Base-by-base conservation (phyloP, 768 basidiomycete genomes). In the Infundibulicybe gibba region DNA sequence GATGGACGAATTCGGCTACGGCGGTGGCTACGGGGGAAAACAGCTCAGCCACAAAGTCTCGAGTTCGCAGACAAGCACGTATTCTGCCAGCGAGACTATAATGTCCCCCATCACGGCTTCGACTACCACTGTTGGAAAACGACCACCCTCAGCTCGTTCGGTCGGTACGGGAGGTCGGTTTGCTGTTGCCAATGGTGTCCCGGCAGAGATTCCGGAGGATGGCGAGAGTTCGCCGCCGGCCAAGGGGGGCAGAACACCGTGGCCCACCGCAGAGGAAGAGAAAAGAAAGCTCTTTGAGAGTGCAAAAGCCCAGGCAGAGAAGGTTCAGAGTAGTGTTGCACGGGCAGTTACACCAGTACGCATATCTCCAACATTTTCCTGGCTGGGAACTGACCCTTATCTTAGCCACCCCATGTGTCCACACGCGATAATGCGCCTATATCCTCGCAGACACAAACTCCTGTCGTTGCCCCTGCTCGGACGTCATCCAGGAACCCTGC, bases 281-380 rank as follows among this genome's bases (percentile, higher is more conserved):
- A 91, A 92, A 58, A 61, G 75, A 14, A 69, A 69, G 41, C 61
- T 87, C 34, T 90, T 79, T 60, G 78, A 87, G 49, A 60, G 75
- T 13, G 87, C 88, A 0, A 77, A 78, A 55, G 74, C 71, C 0
- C 75, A 72, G 30, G 88, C 82, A 6, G 78, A 75, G 48, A 74
- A 67, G 45, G 71, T 73, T 3, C 87, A 86, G 53, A 78, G 69
- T 2, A 54, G 48, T 19, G 62, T 63, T 12, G 64, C 64, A 15
- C 49, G 51, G 13, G 54, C 45, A 9, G 53, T 46, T n/a, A 58
- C 71, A 44, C 66, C 71, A 19, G 72, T 72, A 56, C 44, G 44
- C 47, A 25, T 48, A 35, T 21, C n/a, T 6, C 5, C 12, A 5
- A 12, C 34, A 15, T 46, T 35, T 15, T 32, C 0, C 33, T 21